Evolutionary conservation across 2,329 filamentous ascomycete species (phyloP), one percentile per base, ranked within the genome.

Genomic region (Scedosporium minutisporum): DNA sequence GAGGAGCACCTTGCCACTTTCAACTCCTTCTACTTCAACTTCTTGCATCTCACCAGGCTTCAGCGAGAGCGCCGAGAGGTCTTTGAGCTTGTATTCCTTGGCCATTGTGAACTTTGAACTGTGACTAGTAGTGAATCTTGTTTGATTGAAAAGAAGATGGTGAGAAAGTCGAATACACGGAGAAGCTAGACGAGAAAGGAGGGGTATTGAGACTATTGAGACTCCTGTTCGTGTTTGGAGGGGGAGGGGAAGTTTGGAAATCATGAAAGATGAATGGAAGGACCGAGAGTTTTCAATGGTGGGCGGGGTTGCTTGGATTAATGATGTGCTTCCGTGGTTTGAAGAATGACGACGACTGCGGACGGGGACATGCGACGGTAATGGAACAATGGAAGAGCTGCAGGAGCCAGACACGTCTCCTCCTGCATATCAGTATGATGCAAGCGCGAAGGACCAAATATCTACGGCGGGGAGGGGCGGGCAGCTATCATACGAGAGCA

Each of bases 11-110:
- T 97, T 97, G 65, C 86, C 91, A 44, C 84, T 87, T 63, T 93
- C 87, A 53, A 99, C 81, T 21, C 93, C 95, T 69, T 97, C 93
- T 4, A 99, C 88, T 69, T 96, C 92, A 14, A 85, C 89, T 74
- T 97, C 93, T 66, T 88, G 82, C 80, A 96, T 97, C 68, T 95
- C 87, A 21, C 91, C 87, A 33, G 88, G 86, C 72, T 88, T 84
- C 66, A 97, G 79, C 66, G 88, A 83, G 63, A 96, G 80, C 68
- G 87, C 88, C 57, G 83, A 82, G 65, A 96, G 77, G 71, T 83
- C 89, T 74, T 95, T 96, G 71, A 97, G 84, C 71, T 85, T 87
- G 73, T 82, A 88, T 69, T 86, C 82, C 62, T 82, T 76, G 42
- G 73, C 62, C 63, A 66, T 66, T 46, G 38, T 64, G 60, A 58